Evolutionary conservation across 2,329 filamentous ascomycete genomes (phyloP).

Genomic region (Zymoseptoria tritici): DNA sequence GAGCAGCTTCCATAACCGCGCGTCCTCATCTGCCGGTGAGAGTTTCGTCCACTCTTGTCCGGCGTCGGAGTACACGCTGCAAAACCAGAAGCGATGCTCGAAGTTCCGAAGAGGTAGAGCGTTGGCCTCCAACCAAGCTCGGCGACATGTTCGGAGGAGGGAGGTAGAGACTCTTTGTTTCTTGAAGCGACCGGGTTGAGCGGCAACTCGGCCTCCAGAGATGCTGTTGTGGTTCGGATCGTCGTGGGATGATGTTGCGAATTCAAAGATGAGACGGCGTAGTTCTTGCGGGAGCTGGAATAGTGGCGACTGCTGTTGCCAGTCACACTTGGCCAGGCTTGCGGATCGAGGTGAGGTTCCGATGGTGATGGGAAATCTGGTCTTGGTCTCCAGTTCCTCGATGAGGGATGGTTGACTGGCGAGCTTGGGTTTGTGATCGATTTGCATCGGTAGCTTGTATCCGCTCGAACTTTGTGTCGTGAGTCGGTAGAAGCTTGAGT

Average conservation of each 20-base stretch:
- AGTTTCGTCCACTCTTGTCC: background rate
- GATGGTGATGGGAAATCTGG: background rate
- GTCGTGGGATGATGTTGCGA: background rate
- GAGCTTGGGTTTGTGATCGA: background rate
- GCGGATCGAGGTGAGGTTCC: background rate
- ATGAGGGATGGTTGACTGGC: background rate
- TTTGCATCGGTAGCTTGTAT: background rate
- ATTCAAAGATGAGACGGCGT: slow-evolving; percentile 4
- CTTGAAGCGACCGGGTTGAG: background rate
- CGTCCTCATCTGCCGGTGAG: background rate
- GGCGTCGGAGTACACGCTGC: background rate
- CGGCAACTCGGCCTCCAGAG: background rate
- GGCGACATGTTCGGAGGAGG: background rate
- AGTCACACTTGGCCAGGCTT: background rate
- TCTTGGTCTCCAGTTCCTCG: background rate
- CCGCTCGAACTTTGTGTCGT: background rate
- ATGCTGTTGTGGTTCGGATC: background rate
- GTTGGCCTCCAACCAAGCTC: background rate
- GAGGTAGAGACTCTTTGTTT: background rate
- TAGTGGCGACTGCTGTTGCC: background rate
- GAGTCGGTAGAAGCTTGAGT: background rate
- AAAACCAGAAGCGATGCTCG: background rate
- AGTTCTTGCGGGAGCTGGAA: slow-evolving; percentile 7
- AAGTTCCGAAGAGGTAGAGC: background rate
- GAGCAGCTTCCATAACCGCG: background rate